Evolutionary conservation across 2,329 filamentous ascomycete genomes (phyloP).

Genomic region (Neonectria hederae): DNA sequence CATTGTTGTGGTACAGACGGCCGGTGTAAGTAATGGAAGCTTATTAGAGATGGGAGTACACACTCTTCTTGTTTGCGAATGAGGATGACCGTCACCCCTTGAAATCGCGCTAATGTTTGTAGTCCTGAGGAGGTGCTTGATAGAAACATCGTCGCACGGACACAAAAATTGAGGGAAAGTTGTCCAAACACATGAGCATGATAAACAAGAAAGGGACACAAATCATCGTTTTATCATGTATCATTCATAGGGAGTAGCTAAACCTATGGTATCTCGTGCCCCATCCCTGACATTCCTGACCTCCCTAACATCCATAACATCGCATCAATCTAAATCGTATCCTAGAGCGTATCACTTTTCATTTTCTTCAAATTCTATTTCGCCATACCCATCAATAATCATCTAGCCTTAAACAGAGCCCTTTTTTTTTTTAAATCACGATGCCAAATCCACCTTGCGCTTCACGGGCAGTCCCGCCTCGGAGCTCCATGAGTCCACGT

Average conservation of each 20-base stretch:
- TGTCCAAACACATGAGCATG: background rate
- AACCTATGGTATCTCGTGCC: slow-evolving; percentile 11
- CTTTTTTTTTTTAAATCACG: slow-evolving; percentile 23
- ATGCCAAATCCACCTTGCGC: slow-evolving; percentile 38
- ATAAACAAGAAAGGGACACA: slow-evolving; percentile 1
- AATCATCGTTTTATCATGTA: slow-evolving; percentile 16
- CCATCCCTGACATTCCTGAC: slow-evolving; percentile 28
- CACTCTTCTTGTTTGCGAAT: too few relatives aligned
- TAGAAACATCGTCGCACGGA: too few relatives aligned
- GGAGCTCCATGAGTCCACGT: slow-evolving; percentile 47
- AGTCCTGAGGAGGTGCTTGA: too few relatives aligned
- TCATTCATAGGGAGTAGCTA: slow-evolving; percentile 25
- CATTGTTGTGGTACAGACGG: too few relatives aligned
- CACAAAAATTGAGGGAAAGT: too few relatives aligned
- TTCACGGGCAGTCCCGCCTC: slow-evolving; percentile 36
- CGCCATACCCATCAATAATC: slow-evolving; percentile 1
- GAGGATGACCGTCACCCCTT: too few relatives aligned
- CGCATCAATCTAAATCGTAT: background rate
- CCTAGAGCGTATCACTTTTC: background rate
- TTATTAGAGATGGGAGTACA: too few relatives aligned
- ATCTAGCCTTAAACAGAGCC: background rate
- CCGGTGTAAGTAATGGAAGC: too few relatives aligned
- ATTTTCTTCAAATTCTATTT: slow-evolving; percentile 12
- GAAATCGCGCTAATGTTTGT: too few relatives aligned
- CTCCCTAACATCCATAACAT: slow-evolving; percentile 23